These are phyloP conservation scores for Luffa aegyptiaca DNA, from an alignment of 306 rosid genomes.

Conservation along the genomic window DNA sequence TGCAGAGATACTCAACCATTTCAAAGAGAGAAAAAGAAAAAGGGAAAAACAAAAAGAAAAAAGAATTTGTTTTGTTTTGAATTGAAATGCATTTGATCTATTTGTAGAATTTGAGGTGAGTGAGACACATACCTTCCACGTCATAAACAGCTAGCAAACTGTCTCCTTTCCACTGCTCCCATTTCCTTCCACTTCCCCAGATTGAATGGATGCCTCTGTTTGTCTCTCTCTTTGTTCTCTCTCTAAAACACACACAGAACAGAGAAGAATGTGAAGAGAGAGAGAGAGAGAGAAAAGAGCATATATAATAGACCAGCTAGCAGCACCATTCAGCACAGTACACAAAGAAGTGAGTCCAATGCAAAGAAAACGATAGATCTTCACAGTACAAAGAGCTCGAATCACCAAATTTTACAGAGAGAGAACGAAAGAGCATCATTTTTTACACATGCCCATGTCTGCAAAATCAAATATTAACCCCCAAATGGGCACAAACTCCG, in stretches of 20 bases:
- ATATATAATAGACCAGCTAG: slow-evolving; percentile 18
- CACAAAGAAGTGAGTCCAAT: slow-evolving; percentile 19
- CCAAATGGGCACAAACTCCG: not conserved
- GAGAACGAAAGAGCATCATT: not conserved
- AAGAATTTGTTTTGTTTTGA: slow-evolving; percentile 3
- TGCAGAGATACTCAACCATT: not conserved
- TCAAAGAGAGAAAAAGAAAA: not conserved
- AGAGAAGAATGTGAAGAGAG: not conserved
- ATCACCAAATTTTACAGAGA: not conserved
- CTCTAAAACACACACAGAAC: not conserved
- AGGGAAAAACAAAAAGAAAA: not conserved
- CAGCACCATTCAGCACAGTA: slow-evolving; percentile 14
- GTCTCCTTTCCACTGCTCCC: slow-evolving; percentile 17
- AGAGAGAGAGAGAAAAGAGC: not conserved
- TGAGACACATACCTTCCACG: slow-evolving; percentile 18
- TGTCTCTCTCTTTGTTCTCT: slow-evolving; percentile 3
- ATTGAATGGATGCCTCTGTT: slow-evolving; percentile 1
- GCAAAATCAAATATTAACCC: not conserved
- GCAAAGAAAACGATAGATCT: slow-evolving; percentile 14
- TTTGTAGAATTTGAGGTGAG: not conserved
- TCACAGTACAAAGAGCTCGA: not conserved
- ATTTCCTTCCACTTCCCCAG: not conserved
- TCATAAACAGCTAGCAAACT: slow-evolving; percentile 33
- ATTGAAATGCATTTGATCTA: not conserved
- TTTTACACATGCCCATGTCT: not conserved